Conservation (phyloP, 345 rosid species). For the Acer negundo region DNA sequence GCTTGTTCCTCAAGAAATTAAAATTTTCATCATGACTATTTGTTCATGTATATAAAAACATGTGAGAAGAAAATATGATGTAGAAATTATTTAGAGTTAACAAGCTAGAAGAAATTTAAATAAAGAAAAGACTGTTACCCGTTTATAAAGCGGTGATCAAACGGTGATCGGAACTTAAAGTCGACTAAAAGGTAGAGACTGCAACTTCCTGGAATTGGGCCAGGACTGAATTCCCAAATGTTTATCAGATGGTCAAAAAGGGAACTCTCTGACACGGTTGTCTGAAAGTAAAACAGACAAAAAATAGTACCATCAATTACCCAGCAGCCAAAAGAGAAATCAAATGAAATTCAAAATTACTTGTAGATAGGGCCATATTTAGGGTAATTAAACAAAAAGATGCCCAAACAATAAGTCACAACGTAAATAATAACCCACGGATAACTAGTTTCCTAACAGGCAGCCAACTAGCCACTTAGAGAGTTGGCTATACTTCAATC, state of each 20-base stretch:
- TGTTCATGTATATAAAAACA: background rate
- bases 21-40: background rate
- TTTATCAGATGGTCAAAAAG: slow-evolving; percentile 93
- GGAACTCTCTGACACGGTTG: slow-evolving; percentile 68
- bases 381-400: background rate
- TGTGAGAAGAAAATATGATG: background rate
- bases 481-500: background rate
- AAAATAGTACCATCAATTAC: slow-evolving; percentile 6
- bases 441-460: background rate
- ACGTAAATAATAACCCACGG: background rate
- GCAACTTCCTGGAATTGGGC: slow-evolving; percentile 85
- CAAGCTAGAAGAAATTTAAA: background rate
- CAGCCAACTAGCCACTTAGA: background rate
- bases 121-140: slow-evolving; percentile 47
- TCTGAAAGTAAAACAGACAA: slow-evolving; percentile 49
- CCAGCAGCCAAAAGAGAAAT: background rate
- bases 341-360: background rate
- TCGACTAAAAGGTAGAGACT: slow-evolving; percentile 75
- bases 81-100: background rate
- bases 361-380: background rate
- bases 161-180: slow-evolving; percentile 92
- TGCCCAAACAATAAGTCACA: background rate
- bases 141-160: slow-evolving; percentile 90
- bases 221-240: slow-evolving; percentile 88
- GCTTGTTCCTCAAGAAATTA: background rate